Evolutionary conservation across 2,329 filamentous ascomycete genomes (phyloP).

Genomic region (Penicillium frequentans): DNA sequence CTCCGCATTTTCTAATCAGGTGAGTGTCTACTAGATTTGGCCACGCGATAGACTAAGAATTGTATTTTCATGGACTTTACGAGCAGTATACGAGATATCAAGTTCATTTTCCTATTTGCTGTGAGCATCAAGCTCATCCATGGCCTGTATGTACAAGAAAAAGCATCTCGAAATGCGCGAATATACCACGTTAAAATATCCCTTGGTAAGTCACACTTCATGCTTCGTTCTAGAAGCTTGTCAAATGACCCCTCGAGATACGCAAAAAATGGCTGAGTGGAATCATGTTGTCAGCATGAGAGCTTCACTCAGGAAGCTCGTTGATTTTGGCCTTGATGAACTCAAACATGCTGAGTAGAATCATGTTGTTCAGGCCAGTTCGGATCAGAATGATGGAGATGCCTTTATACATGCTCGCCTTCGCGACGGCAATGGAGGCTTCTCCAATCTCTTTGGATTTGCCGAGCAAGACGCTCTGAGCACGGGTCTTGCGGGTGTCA

Average conservation of each 20-base stretch:
- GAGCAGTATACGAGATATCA: not conserved
- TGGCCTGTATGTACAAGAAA: slow-evolving; percentile 19
- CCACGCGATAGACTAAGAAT: too few relatives aligned
- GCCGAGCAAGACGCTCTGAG: slow-evolving; percentile 48
- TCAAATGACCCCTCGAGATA: not conserved
- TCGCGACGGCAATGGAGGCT: slow-evolving; percentile 40
- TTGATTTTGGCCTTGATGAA: slow-evolving; percentile 47
- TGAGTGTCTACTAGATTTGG: too few relatives aligned
- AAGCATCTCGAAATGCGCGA: slow-evolving; percentile 3
- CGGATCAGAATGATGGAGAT: slow-evolving; percentile 49
- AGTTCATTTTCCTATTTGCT: slow-evolving; percentile 23
- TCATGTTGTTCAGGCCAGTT: slow-evolving; percentile 51
- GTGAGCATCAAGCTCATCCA: slow-evolving; percentile 19
- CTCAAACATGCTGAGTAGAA: slow-evolving; percentile 48
- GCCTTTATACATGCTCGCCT: slow-evolving; percentile 49
- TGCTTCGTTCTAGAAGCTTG: not conserved
- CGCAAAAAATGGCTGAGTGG: not conserved
- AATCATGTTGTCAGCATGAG: not conserved
- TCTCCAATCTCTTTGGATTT: slow-evolving; percentile 44
- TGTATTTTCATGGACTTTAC: too few relatives aligned
- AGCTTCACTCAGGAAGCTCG: slow-evolving; percentile 28
- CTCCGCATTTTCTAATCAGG: not conserved
- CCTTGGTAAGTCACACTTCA: not conserved
- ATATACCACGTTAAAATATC: not conserved
- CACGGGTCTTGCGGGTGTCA: slow-evolving; percentile 51